Evolutionary conservation across 2,329 filamentous ascomycete genomes (phyloP).

Genomic region (Exophiala dermatitidis): DNA sequence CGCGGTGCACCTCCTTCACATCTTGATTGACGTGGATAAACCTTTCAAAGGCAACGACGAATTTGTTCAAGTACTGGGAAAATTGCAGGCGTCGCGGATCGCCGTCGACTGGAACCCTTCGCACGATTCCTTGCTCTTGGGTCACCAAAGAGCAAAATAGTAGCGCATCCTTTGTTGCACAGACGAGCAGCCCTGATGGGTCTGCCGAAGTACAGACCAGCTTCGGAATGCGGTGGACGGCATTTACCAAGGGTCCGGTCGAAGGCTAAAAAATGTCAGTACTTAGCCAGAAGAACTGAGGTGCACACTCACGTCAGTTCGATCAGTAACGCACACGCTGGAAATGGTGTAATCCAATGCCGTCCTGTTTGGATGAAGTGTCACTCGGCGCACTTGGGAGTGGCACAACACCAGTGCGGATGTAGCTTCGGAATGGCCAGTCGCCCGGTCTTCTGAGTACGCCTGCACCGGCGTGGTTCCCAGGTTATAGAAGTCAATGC

Average conservation of each 20-base stretch:
- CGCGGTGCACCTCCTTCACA: not conserved
- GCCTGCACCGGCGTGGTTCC: slow-evolving; percentile 14
- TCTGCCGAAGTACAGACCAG: slow-evolving; percentile 23
- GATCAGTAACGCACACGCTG: slow-evolving; percentile 15
- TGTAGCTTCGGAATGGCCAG: not conserved
- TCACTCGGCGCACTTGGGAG: slow-evolving; percentile 12
- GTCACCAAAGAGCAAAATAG: slow-evolving; percentile 41
- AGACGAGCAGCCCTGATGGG: slow-evolving; percentile 41
- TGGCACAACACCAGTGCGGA: slow-evolving; percentile 20
- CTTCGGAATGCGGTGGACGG: slow-evolving; percentile 33
- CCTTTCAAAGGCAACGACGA: slow-evolving; percentile 44
- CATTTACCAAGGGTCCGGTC: slow-evolving; percentile 26
- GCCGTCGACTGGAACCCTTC: slow-evolving; percentile 36
- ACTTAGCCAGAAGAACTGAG: not conserved
- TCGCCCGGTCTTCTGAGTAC: slow-evolving; percentile 2
- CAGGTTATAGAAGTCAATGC: slow-evolving; percentile 17
- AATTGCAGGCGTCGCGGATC: slow-evolving; percentile 40
- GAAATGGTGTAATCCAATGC: slow-evolving; percentile 15
- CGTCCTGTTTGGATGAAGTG: slow-evolving; percentile 12
- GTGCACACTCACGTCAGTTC: slow-evolving; percentile 12
- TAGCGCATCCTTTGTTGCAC: slow-evolving; percentile 42
- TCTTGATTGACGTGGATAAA: slow-evolving; percentile 9
- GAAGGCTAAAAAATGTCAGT: slow-evolving; percentile 13
- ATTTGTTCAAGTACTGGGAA: slow-evolving; percentile 39
- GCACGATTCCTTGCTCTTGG: slow-evolving; percentile 35